Base-by-base conservation (phyloP, 352 stramenopile genomes). In the Phytophthora rubi region DNA sequence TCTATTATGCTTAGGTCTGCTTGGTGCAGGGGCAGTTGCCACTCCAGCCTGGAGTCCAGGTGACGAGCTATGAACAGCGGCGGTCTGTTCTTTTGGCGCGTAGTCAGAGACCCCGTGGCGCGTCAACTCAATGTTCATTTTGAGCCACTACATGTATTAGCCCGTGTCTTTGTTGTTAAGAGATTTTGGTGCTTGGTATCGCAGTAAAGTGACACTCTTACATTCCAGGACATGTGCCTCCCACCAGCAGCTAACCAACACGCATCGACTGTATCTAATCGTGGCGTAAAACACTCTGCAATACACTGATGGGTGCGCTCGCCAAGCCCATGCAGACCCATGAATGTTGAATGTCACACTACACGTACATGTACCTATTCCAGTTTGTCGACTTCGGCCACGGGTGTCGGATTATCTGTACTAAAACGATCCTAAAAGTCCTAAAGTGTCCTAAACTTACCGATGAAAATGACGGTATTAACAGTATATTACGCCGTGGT, bases 301-400 rank as follows among this genome's bases (percentile, higher is more conserved):
- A 52, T 52, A 23, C 45, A 16, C 45, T 52, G 45, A 52, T 52
- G 16, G 45, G 45, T 52, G 45, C 45, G 45, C 18, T 52, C 45
- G n/a, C 3, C 18, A 13, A 28, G 45, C 45, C 45, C 10, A 13
- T 18, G 42, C 42, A 48, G 42, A 7, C 18, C 18, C 18, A 21
- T 21, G 18, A 21, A 21, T 21, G 18, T 21, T 21, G 18, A 21
- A 60, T 48, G 53, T 60, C 53, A 48, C 33, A 47, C 12, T 26
- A 26, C 18, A 21, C 18, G 18, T 28, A 28, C 26, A 28, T 28
- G 26, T 28, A 28, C 26, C 26, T 45, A 4, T n/a, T 45, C 37
- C 13, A 9, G 37, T 45, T 23, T 6, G 23, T 51, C 44, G 5
- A 51, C 44, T n/a, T 28, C 18, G 18, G 18, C 18, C 18, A 21